A percentile compares a stretch with the other conserved stretches of the same genome.
These are phyloP conservation scores for Rhododendron kiyosumense DNA, from an alignment of 148 eudicot species.

Conservation along the genomic window DNA sequence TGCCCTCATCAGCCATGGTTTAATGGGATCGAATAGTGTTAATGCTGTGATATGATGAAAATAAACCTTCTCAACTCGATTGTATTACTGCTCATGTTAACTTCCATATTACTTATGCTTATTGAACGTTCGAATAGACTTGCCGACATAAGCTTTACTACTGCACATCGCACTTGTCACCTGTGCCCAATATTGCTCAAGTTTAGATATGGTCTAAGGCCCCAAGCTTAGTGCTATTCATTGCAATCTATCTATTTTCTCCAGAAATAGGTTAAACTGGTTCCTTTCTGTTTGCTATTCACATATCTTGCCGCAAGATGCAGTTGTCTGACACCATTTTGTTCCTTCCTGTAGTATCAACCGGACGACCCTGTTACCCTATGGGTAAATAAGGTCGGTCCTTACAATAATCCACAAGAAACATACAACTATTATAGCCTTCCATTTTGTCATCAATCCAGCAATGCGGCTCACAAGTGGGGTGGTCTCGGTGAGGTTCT, in stretches of 20 bases:
- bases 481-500: conserved; percentile 98
- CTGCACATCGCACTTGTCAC: not conserved
- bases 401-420: conserved; percentile 96
- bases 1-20: not conserved
- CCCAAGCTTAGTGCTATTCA: not conserved
- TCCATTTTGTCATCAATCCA: conserved; percentile 74
- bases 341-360: conserved; percentile 52
- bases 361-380: conserved; percentile 66
- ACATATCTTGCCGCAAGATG: not conserved
- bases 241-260: not conserved
- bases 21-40: not conserved
- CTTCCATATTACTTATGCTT: not conserved
- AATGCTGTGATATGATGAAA: not conserved
- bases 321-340: conserved; percentile 8
- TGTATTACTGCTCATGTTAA: not conserved
- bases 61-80: not conserved
- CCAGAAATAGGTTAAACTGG: not conserved
- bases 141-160: not conserved
- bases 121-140: not conserved
- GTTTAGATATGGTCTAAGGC: not conserved
- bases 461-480: conserved; percentile 80
- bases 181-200: not conserved
- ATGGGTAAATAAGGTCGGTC: conserved; percentile 98
- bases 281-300: conserved; percentile 6
- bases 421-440: conserved; percentile 93